Evolutionary conservation across 768 basidiomycete species (phyloP).

Genomic region (Saitozyma podzolica): DNA sequence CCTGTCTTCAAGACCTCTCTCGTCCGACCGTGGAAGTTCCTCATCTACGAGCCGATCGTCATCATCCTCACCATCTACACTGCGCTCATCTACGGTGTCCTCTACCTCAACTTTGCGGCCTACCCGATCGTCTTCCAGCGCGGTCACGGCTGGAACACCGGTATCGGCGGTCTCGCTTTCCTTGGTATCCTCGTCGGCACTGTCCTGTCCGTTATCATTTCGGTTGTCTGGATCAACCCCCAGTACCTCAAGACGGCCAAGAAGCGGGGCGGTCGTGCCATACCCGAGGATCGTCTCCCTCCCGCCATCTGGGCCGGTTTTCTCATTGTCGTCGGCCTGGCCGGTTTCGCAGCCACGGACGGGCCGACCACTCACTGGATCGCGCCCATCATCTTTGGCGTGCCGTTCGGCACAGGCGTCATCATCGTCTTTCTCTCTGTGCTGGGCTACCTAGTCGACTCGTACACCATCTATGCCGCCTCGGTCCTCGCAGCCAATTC

Average conservation of each 20-base stretch:
- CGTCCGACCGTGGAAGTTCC: conserved; percentile 44
- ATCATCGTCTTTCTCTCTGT: conserved; percentile 48
- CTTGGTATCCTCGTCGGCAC: conserved; percentile 50
- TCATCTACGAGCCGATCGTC: conserved; percentile 49
- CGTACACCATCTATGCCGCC: conserved; percentile 54
- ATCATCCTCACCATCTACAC: conserved; percentile 54
- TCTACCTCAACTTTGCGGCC: conserved; percentile 53
- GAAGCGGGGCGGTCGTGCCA: conserved; percentile 49
- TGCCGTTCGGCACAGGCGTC: conserved; percentile 43
- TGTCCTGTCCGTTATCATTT: conserved; percentile 38
- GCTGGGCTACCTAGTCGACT: conserved; percentile 53
- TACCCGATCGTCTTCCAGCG: conserved; percentile 30
- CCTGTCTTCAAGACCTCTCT: conserved; percentile 44
- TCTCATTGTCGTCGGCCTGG: conserved; percentile 51
- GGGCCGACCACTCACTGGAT: conserved; percentile 51
- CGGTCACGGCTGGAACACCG: conserved; percentile 50
- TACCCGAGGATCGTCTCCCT: conserved; percentile 51
- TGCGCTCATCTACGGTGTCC: conserved; percentile 49
- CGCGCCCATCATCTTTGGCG: conserved; percentile 43
- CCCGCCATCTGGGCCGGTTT: conserved; percentile 49
- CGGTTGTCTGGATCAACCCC: conserved; percentile 2
- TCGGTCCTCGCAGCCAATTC: conserved; percentile 53
- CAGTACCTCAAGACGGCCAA: conserved; percentile 38
- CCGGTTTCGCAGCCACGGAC: conserved; percentile 56
- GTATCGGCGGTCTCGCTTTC: conserved; percentile 52